A percentile compares a stretch with the other conserved stretches of the same genome.
These are phyloP conservation scores for Hydnomerulius pinastri DNA, from an alignment of 768 basidiomycete species.

Conservation along the genomic window DNA sequence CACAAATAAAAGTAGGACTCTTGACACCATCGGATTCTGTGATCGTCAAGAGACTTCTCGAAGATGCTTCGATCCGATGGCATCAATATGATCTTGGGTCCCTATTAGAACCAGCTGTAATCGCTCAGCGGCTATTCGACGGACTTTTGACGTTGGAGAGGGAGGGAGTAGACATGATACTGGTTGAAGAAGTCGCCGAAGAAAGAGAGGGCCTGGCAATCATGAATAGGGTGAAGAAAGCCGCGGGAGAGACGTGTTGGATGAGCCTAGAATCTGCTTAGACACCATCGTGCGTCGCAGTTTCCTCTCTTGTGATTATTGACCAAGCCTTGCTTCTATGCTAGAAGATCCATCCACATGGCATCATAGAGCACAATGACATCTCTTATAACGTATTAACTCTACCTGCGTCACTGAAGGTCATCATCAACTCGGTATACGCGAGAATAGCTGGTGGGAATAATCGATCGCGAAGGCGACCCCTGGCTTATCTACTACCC, in stretches of 20 bases:
- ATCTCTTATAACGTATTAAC: too few relatives aligned
- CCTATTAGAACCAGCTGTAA: constrained; percentile 57
- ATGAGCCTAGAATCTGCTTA: constrained; percentile 18
- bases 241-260: constrained; percentile 62
- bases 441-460: too few relatives aligned
- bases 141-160: constrained; percentile 81
- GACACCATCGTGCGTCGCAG: constrained; percentile 16
- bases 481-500: too few relatives aligned
- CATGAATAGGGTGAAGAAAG: constrained; percentile 93
- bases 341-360: too few relatives aligned
- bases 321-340: not conserved
- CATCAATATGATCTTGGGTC: constrained; percentile 52
- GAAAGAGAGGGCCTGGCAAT: constrained; percentile 85
- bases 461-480: too few relatives aligned
- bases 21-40: constrained; percentile 63
- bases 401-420: too few relatives aligned
- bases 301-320: not conserved
- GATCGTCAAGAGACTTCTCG: constrained; percentile 31
- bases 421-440: too few relatives aligned
- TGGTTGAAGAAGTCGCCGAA: constrained; percentile 84
- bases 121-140: constrained; percentile 84
- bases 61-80: constrained; percentile 51
- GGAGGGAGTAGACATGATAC: constrained; percentile 75
- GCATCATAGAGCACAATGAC: too few relatives aligned
- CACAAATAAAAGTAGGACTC: constrained; percentile 57